Conservation (phyloP, 768 basidiomycete genomes). For the Panellus pusillus region DNA sequence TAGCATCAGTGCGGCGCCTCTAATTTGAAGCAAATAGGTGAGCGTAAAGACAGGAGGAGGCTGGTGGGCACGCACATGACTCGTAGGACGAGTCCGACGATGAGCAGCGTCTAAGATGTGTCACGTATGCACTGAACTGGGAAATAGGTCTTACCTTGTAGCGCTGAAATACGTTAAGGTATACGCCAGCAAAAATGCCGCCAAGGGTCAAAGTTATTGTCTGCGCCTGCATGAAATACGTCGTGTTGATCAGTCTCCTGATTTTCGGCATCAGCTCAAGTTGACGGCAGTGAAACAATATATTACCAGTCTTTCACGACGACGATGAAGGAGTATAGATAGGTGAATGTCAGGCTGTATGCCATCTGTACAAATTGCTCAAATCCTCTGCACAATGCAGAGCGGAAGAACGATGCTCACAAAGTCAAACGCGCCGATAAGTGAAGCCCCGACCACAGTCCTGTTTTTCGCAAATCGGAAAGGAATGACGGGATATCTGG, state of each 20-base stretch:
- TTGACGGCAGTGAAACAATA: background rate
- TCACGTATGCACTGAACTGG: background rate
- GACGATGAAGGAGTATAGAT: slow-evolving; percentile 69
- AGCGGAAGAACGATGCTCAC: slow-evolving; percentile 30
- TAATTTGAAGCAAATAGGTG: slow-evolving; percentile 18
- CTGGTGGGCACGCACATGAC: slow-evolving; percentile 37
- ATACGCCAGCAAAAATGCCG: slow-evolving; percentile 57
- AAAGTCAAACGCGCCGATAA: slow-evolving; percentile 68
- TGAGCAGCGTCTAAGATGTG: slow-evolving; percentile 40
- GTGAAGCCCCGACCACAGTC: slow-evolving; percentile 56
- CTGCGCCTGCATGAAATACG: slow-evolving; percentile 65
- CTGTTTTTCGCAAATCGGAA: slow-evolving; percentile 56
- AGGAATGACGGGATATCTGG: slow-evolving; percentile 61
- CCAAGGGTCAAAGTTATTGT: slow-evolving; percentile 62
- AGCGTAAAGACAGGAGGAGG: background rate
- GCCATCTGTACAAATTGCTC: slow-evolving; percentile 40
- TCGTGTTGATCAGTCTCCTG: slow-evolving; percentile 56
- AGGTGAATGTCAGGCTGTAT: slow-evolving; percentile 70
- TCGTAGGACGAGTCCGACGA: slow-evolving; percentile 59
- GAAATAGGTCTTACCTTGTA: slow-evolving; percentile 45
- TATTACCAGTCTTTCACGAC: slow-evolving; percentile 49
- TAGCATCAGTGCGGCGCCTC: slow-evolving; percentile 70
- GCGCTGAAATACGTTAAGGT: slow-evolving; percentile 52
- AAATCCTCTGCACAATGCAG: background rate
- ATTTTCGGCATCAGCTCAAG: background rate